A percentile compares a stretch with the other conserved stretches of the same genome.
Evolutionary conservation across 495 filamentous ascomycete genomes (phyloP).

Genomic region (Astrocystis sublimbata): DNA sequence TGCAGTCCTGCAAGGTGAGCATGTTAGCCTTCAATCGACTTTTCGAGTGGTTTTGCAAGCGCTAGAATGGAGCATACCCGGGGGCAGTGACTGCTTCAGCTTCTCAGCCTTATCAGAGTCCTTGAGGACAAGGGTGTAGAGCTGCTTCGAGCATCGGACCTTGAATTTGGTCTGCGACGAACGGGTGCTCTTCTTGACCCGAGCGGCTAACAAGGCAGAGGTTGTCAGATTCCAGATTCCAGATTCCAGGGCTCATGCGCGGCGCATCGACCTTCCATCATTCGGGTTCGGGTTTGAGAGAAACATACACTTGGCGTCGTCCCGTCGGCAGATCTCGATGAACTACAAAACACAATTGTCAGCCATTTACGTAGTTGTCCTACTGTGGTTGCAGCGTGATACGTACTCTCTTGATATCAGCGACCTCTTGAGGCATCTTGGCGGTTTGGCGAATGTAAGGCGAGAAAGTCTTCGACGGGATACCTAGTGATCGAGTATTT

Average conservation of each 20-base stretch:
- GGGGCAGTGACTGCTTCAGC: constrained; percentile 97
- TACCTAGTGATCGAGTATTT: no score
- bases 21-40: constrained; percentile 7
- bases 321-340: constrained; percentile 99
- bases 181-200: constrained; percentile 94
- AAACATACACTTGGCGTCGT: constrained; percentile 92
- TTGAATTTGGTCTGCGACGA: constrained; percentile 98
- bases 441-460: constrained; percentile 31
- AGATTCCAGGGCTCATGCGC: background rate
- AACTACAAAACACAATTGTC: constrained; percentile 62
- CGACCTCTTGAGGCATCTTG: constrained; percentile 96
- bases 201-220: constrained; percentile 64
- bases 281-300: constrained; percentile 12
- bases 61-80: constrained; percentile 63
- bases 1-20: constrained; percentile 37
- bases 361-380: constrained; percentile 22
- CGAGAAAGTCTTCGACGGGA: constrained; percentile 21
- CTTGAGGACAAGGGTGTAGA: constrained; percentile 98
- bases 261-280: background rate
- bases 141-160: constrained; percentile 91
- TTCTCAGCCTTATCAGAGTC: constrained; percentile 99
- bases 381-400: background rate
- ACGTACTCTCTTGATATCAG: constrained; percentile 86
- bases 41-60: background rate
- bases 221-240: constrained; percentile 39